These are phyloP conservation scores for Butyriboletus loyo DNA, from an alignment of 768 basidiomycete genomes.

Conservation along the genomic window DNA sequence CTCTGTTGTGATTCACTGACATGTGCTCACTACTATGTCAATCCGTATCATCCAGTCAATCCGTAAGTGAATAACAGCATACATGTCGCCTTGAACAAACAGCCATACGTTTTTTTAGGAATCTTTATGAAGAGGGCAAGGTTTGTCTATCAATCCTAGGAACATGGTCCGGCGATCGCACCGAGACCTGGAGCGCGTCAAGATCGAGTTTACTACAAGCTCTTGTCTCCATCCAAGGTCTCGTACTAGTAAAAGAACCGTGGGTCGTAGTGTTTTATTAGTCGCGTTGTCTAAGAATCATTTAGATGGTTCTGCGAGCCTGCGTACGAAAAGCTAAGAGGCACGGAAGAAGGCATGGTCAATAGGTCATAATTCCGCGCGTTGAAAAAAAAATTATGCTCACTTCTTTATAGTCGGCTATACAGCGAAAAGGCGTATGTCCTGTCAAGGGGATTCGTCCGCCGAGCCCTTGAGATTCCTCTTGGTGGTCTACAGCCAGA, in stretches of 20 bases:
- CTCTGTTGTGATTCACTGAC: not conserved
- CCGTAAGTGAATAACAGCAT: constrained; percentile 50
- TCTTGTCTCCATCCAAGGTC: constrained; percentile 89
- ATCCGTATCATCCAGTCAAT: constrained; percentile 44
- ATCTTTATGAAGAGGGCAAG: constrained; percentile 94
- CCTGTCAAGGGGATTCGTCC: constrained; percentile 83
- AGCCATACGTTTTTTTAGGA: constrained; percentile 41
- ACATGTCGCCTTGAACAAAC: not conserved
- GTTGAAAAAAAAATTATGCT: not conserved
- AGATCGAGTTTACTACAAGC: constrained; percentile 88
- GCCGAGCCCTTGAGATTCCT: constrained; percentile 83
- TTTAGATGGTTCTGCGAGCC: constrained; percentile 88
- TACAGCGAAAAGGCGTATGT: constrained; percentile 95
- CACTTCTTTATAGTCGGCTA: constrained; percentile 56
- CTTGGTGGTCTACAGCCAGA: constrained; percentile 68
- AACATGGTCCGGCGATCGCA: constrained; percentile 88
- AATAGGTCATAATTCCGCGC: constrained; percentile 57
- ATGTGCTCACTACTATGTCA: not conserved
- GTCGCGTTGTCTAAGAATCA: constrained; percentile 2
- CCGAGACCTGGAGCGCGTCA: constrained; percentile 81
- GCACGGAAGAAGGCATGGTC: constrained; percentile 85
- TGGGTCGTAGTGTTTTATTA: constrained; percentile 40
- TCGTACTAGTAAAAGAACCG: constrained; percentile 91
- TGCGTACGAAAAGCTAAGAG: constrained; percentile 87
- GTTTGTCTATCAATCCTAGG: constrained; percentile 90